Conservation (phyloP, 345 rosid genomes). For the Syzygium aqueum region DNA sequence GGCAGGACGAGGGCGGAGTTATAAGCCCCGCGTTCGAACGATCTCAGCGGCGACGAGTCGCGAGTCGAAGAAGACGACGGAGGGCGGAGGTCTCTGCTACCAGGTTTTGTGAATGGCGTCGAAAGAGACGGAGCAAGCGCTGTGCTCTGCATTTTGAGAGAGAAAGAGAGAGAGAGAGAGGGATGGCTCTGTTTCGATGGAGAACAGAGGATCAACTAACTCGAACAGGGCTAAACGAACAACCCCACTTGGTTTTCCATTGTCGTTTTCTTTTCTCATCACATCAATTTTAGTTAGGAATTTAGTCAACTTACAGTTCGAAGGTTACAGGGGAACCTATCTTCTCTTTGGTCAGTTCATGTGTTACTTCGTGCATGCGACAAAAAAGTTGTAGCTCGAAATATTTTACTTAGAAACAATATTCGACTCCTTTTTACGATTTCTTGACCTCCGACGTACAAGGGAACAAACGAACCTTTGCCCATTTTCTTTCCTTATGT, state of each 20-base stretch:
- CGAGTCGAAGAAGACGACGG: background rate
- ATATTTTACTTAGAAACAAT: no score
- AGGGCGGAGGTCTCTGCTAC: background rate
- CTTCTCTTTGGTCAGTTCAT: background rate
- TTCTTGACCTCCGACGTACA: no score
- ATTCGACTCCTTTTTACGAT: no score
- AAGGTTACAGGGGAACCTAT: no score
- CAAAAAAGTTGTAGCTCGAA: background rate
- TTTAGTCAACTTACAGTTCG: no score
- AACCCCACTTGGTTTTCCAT: background rate
- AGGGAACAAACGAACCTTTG: no score
- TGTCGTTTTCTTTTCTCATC: background rate
- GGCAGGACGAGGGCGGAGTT: background rate
- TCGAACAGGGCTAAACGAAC: background rate
- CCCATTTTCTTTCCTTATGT: no score
- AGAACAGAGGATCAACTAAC: background rate
- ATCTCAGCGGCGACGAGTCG: background rate
- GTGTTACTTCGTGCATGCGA: background rate
- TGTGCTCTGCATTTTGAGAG: conserved; percentile 4
- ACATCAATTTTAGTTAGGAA: no score
- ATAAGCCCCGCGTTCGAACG: background rate
- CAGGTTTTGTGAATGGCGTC: conserved; percentile 1
- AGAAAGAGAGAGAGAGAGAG: background rate
- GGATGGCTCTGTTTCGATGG: background rate
- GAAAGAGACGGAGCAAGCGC: conserved; percentile 2